These are phyloP conservation scores for Aspergillus coremiiformis DNA, from an alignment of 495 filamentous ascomycete genomes.

Conservation along the genomic window DNA sequence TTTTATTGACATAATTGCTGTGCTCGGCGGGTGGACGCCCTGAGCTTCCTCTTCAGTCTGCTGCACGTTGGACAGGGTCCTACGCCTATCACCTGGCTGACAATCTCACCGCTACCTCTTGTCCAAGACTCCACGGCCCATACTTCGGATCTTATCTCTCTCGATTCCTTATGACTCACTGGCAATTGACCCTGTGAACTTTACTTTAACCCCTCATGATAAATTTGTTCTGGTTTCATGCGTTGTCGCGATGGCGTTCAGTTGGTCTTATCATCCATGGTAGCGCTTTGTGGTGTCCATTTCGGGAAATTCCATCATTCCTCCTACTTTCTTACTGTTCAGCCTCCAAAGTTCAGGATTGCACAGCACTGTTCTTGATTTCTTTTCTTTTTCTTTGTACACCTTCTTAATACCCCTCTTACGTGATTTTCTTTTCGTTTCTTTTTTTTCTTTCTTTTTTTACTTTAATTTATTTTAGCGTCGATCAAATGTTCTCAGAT, in stretches of 20 bases:
- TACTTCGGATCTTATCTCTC: background rate
- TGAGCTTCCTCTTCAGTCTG: background rate
- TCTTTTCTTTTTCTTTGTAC: background rate
- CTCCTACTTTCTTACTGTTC: background rate
- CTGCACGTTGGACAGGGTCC: constrained; percentile 10
- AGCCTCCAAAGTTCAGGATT: background rate
- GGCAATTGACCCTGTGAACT: no score
- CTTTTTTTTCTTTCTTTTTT: constrained; percentile 1
- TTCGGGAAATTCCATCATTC: constrained; percentile 10
- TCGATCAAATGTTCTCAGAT: constrained; percentile 13
- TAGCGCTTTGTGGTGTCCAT: constrained; percentile 6
- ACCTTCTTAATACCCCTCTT: background rate
- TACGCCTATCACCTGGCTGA: constrained; percentile 11
- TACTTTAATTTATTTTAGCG: background rate
- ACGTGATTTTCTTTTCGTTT: background rate
- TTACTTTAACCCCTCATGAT: no score
- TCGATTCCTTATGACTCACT: background rate
- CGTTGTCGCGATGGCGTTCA: constrained; percentile 12
- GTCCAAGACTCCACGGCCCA: constrained; percentile 2
- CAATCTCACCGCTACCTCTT: constrained; percentile 16
- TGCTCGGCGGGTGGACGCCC: constrained; percentile 22
- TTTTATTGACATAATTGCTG: constrained; percentile 21
- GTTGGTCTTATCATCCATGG: background rate
- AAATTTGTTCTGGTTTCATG: constrained; percentile 1
- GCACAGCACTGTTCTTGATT: background rate